Evolutionary conservation across 2,329 filamentous ascomycete genomes (phyloP).

Genomic region (Neofusicoccum laricinum): DNA sequence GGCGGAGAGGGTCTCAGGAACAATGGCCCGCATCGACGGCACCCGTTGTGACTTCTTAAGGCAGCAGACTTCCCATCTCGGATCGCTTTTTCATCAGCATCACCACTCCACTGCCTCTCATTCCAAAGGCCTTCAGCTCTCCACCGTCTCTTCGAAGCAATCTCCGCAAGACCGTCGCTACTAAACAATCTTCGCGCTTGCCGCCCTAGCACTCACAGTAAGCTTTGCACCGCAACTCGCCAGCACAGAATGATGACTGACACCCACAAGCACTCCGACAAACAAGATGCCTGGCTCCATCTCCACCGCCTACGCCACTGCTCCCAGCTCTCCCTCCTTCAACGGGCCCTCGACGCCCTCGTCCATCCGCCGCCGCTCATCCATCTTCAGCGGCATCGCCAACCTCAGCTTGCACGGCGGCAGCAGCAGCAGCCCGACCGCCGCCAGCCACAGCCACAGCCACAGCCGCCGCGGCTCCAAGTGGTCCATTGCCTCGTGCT

Average conservation of each 20-base stretch:
- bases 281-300: background rate
- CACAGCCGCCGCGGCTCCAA: background rate
- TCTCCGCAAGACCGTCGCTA: background rate
- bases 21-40: background rate
- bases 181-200: background rate
- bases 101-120: background rate
- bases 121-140: too few species aligned
- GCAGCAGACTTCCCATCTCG: background rate
- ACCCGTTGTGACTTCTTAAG: background rate
- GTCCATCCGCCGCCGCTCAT: slow-evolving; percentile 13
- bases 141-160: background rate
- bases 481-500: slow-evolving; percentile 2
- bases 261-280: background rate
- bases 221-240: background rate
- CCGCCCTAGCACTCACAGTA: background rate
- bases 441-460: background rate
- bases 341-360: background rate
- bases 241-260: background rate
- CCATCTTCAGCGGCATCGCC: slow-evolving; percentile 18
- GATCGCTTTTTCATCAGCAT: background rate
- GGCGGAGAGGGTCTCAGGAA: background rate
- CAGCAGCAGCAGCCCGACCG: background rate
- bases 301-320: slow-evolving; percentile 10
- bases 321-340: slow-evolving; percentile 18
- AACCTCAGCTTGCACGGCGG: slow-evolving; percentile 11